These are phyloP conservation scores for Talaromyces sp. DNA, from an alignment of 2,329 filamentous ascomycete genomes.

Conservation along the genomic window DNA sequence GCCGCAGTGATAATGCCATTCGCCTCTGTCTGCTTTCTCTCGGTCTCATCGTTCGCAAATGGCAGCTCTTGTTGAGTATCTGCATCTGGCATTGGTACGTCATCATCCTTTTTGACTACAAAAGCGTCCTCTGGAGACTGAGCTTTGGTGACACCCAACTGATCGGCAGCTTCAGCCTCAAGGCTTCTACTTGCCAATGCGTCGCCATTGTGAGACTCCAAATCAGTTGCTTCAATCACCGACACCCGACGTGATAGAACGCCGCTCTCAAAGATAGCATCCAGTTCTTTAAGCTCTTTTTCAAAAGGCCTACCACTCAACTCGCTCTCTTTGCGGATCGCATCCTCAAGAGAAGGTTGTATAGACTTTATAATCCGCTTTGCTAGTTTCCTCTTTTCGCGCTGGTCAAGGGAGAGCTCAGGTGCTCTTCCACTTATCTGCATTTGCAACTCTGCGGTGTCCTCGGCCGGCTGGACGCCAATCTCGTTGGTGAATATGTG, in stretches of 20 bases:
- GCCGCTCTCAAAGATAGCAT: constrained; percentile 64
- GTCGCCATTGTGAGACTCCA: constrained; percentile 37
- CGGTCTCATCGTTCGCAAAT: constrained; percentile 7
- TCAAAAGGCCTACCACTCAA: constrained; percentile 66
- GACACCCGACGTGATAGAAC: constrained; percentile 50
- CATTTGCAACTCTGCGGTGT: constrained; percentile 44
- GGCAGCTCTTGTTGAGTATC: constrained; percentile 6
- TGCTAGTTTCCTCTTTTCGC: constrained; percentile 75
- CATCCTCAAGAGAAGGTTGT: constrained; percentile 70
- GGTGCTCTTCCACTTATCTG: constrained; percentile 44
- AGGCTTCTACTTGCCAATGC: constrained; percentile 32
- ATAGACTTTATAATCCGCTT: constrained; percentile 83
- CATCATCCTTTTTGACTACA: constrained; percentile 11
- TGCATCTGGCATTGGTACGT: constrained; percentile 13
- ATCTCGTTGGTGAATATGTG: constrained; percentile 51
- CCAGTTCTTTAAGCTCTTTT: constrained; percentile 65
- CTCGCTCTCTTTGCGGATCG: constrained; percentile 74
- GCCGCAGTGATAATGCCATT: constrained; percentile 7
- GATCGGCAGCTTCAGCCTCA: constrained; percentile 17
- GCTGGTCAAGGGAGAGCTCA: constrained; percentile 56
- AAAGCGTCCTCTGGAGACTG: constrained; percentile 19
- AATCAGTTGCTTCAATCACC: constrained; percentile 36
- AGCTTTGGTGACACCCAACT: constrained; percentile 4
- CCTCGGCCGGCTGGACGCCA: constrained; percentile 42
- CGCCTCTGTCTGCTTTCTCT: neutral